phyloP scores from a whole-genome alignment of 2,329 filamentous ascomycete genomes.

The Aspergillus felis region DNA sequence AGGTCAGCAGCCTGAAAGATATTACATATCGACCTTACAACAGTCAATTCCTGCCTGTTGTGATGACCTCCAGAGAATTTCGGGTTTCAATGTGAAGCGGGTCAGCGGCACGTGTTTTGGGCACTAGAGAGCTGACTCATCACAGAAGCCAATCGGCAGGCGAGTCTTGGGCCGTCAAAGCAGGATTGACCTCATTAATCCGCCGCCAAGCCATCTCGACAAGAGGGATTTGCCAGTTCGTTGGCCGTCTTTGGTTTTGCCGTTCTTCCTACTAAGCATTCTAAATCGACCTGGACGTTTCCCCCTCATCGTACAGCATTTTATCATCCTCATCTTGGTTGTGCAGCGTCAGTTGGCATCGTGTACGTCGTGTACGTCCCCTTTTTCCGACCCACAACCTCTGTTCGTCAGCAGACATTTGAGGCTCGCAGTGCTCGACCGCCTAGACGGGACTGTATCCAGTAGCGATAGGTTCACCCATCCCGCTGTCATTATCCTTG shows the following conservation, averaged over 20 bases:
- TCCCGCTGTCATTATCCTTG: not conserved
- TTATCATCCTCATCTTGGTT: not conserved
- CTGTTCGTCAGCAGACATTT: not conserved
- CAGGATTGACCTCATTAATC: slow-evolving; percentile 24
- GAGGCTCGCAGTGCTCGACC: not conserved
- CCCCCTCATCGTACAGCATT: not conserved
- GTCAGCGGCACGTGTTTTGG: not conserved
- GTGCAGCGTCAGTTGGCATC: not conserved
- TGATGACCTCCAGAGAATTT: not conserved
- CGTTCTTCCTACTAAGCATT: slow-evolving; percentile 6
- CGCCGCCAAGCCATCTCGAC: slow-evolving; percentile 15
- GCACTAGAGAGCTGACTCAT: slow-evolving; percentile 18
- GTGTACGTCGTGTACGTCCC: not conserved
- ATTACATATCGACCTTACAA: not conserved
- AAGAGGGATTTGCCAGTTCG: slow-evolving; percentile 13
- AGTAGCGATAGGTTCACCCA: not conserved
- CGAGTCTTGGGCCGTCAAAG: not conserved
- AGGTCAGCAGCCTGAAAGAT: not conserved
- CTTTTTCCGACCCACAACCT: not conserved
- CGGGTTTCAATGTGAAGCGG: not conserved
- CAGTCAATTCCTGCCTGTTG: no score
- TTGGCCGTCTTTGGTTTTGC: slow-evolving; percentile 1
- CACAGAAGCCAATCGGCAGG: slow-evolving; percentile 14
- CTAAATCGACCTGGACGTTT: not conserved
- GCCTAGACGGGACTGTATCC: not conserved